Conservation (phyloP, 352 stramenopile genomes). For the Aphanomyces astaci region DNA sequence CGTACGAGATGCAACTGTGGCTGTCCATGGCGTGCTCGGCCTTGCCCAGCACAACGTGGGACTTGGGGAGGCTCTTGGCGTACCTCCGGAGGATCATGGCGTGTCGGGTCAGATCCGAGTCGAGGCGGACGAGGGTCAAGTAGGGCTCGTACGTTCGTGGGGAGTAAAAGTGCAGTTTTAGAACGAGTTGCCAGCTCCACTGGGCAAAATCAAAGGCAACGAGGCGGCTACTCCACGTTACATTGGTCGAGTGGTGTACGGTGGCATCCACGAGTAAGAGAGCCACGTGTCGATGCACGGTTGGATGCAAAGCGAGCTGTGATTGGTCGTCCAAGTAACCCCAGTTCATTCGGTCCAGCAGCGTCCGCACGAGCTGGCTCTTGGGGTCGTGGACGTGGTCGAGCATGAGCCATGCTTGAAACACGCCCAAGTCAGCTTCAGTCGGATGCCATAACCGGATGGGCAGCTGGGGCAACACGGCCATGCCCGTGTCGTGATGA, state of each 20-base stretch:
- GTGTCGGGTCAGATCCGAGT: constrained; percentile 59
- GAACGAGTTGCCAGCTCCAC: constrained; percentile 80
- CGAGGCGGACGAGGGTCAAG: constrained; percentile 60
- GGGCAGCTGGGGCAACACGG: constrained; percentile 79
- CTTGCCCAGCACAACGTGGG: constrained; percentile 13
- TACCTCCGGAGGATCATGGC: constrained; percentile 60
- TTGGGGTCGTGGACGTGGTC: constrained; percentile 55
- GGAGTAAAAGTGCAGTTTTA: constrained; percentile 79
- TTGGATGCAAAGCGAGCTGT: constrained; percentile 65
- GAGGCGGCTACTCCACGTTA: constrained; percentile 30
- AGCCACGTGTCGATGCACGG: constrained; percentile 67
- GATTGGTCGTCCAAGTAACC: constrained; percentile 69
- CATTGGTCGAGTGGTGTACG: constrained; percentile 47
- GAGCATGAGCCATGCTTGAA: constrained; percentile 78
- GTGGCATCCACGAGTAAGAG: constrained; percentile 71
- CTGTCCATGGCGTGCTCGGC: constrained; percentile 1
- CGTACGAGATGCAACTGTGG: constrained; percentile 15
- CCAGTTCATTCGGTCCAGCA: constrained; percentile 82
- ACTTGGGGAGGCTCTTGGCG: not conserved
- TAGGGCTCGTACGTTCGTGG: constrained; percentile 55
- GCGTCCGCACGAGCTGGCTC: constrained; percentile 56
- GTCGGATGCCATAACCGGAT: constrained; percentile 78
- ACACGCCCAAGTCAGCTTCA: constrained; percentile 45
- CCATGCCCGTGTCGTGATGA: constrained; percentile 78
- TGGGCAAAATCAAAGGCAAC: constrained; percentile 54